These are phyloP conservation scores for Endocalyx cinctus DNA, from an alignment of 2,329 filamentous ascomycete genomes.

Conservation along the genomic window DNA sequence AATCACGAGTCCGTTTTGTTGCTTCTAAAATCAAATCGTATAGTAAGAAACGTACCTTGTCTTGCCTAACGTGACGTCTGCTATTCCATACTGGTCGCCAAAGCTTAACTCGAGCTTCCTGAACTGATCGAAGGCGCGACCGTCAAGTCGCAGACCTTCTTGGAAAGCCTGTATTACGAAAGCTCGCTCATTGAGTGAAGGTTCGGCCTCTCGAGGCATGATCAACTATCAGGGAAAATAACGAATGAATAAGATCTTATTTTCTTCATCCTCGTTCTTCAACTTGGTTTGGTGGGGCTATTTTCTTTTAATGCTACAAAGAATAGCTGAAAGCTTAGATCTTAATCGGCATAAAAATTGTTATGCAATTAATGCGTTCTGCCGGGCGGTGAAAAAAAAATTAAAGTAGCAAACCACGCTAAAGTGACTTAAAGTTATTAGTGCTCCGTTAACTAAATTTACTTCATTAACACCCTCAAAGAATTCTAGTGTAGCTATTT, in stretches of 20 bases:
- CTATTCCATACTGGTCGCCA: constrained; percentile 86
- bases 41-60: constrained; percentile 62
- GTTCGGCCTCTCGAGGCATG: constrained; percentile 91
- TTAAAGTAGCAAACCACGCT: neutral
- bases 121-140: constrained; percentile 75
- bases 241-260: no score
- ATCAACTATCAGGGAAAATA: constrained; percentile 21
- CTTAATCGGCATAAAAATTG: neutral
- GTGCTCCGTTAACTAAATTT: no score
- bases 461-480: no score
- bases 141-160: constrained; percentile 78
- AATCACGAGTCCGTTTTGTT: no score
- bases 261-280: constrained; percentile 13
- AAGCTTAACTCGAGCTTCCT: constrained; percentile 74
- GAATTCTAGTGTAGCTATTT: no score
- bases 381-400: neutral
- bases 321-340: constrained; percentile 11
- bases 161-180: constrained; percentile 82
- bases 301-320: no score
- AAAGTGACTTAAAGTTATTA: no score
- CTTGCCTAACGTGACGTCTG: constrained; percentile 82
- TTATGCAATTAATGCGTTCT: neutral
- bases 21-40: neutral
- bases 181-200: constrained; percentile 80
- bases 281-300: constrained; percentile 20